Percentiles rank a stretch among this genome's conserved stretches.
Conservation (phyloP, 1,139 yeast genomes). For the Barnettozyma hawaiiensis region DNA sequence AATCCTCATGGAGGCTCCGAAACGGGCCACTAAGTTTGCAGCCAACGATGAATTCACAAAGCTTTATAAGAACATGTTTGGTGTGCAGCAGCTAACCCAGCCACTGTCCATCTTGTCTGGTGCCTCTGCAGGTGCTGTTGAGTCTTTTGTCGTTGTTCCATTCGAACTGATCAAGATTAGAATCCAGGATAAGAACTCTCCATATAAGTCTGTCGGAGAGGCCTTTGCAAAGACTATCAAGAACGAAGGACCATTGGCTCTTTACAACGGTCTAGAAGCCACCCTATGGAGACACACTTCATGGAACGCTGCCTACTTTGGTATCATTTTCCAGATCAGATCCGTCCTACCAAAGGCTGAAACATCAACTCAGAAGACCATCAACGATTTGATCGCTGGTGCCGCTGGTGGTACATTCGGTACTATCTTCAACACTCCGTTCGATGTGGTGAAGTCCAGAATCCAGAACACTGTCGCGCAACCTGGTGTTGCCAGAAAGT, state of each 20-base stretch:
- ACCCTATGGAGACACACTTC: constrained; percentile 94
- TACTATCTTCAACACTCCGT: constrained; percentile 89
- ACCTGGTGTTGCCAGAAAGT: constrained; percentile 62
- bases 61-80: constrained; percentile 69
- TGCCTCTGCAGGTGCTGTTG: constrained; percentile 98
- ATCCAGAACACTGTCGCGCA: constrained; percentile 80
- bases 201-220: constrained; percentile 80
- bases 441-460: constrained; percentile 96
- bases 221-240: constrained; percentile 69
- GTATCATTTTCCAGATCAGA: constrained; percentile 86
- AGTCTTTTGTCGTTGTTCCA: constrained; percentile 94
- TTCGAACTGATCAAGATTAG: constrained; percentile 84
- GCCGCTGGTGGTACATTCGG: constrained; percentile 96
- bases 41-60: constrained; percentile 98
- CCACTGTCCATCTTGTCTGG: constrained; percentile 86
- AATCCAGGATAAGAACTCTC: constrained; percentile 82
- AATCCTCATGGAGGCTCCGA: constrained; percentile 98
- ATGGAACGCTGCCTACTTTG: constrained; percentile 99
- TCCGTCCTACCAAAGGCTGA: constrained; percentile 72
- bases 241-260: constrained; percentile 72
- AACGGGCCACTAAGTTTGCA: constrained; percentile 95
- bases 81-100: constrained; percentile 67
- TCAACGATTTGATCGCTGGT: constrained; percentile 88
- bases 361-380: constrained; percentile 62
- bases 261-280: constrained; percentile 94